phyloP scores from a whole-genome alignment of 1,284 basidiomycete genomes.

The Pyrrhoderma lamaoense region DNA sequence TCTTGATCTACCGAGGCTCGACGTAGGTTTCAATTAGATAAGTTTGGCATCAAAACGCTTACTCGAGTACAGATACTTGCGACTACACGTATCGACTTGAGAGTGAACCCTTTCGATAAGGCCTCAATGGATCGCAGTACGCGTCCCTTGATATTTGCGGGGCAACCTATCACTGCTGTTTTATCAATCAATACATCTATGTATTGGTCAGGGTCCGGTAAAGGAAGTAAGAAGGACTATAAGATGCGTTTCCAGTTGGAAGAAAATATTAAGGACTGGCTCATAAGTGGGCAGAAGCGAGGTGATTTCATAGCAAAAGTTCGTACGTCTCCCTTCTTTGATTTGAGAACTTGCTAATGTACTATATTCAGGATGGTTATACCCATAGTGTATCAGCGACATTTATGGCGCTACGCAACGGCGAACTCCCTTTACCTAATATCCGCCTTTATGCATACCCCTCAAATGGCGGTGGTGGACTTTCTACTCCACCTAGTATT shows the following conservation, averaged over 20 bases:
- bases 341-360: not conserved
- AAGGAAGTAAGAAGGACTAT: constrained; percentile 38
- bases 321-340: not conserved
- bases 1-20: constrained; percentile 75
- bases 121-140: constrained; percentile 22
- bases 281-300: constrained; percentile 72
- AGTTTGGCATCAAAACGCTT: not conserved
- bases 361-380: constrained; percentile 42
- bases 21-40: constrained; percentile 39
- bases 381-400: constrained; percentile 55
- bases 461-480: constrained; percentile 39
- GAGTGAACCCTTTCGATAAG: constrained; percentile 29
- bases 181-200: constrained; percentile 63
- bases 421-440: constrained; percentile 63
- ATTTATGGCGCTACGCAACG: constrained; percentile 72
- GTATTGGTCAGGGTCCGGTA: constrained; percentile 56
- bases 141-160: constrained; percentile 52
- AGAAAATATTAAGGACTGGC: constrained; percentile 71
- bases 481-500: constrained; percentile 49
- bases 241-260: constrained; percentile 69
- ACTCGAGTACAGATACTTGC: constrained; percentile 53
- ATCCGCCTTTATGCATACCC: constrained; percentile 57
- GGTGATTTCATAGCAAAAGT: constrained; percentile 71
- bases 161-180: constrained; percentile 64
- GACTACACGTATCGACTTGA: constrained; percentile 51